A percentile compares a stretch with the other conserved stretches of the same genome.
phyloP scores from a whole-genome alignment of 2,329 filamentous ascomycete species.

The Colletotrichum sp. region DNA sequence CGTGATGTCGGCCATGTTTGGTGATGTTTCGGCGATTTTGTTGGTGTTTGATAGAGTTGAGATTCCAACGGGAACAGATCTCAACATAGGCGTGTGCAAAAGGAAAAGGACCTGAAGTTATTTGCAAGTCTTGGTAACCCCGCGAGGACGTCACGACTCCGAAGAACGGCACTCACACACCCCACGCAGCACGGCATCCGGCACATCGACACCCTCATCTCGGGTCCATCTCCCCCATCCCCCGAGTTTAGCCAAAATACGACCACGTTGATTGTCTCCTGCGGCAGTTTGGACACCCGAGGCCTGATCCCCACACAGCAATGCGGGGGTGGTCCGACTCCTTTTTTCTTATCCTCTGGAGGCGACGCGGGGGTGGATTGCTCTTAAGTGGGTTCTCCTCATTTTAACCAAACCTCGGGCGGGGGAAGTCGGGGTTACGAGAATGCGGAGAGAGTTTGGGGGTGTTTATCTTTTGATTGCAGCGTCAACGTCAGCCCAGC shows the following conservation, averaged over 20 bases:
- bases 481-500: not conserved
- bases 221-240: not conserved
- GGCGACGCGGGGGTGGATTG: not conserved
- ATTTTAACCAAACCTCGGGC: not conserved
- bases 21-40: not conserved
- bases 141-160: not conserved
- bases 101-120: not conserved
- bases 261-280: not conserved
- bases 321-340: not conserved
- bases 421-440: not conserved
- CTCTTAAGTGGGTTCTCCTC: not conserved
- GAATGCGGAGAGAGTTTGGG: constrained; percentile 13
- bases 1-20: not conserved
- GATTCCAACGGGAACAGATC: not conserved
- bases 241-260: constrained; percentile 3
- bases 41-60: not conserved
- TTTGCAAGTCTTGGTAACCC: not conserved
- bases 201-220: not conserved
- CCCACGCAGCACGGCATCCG: not conserved
- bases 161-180: not conserved
- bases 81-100: no score
- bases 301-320: not conserved
- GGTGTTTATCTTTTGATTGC: not conserved
- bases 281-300: not conserved
- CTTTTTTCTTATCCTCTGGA: not conserved